Evolutionary conservation across 2,329 filamentous ascomycete genomes (phyloP), one percentile per base, ranked within the genome.

Genomic region (Ophiocordyceps robertsii): DNA sequence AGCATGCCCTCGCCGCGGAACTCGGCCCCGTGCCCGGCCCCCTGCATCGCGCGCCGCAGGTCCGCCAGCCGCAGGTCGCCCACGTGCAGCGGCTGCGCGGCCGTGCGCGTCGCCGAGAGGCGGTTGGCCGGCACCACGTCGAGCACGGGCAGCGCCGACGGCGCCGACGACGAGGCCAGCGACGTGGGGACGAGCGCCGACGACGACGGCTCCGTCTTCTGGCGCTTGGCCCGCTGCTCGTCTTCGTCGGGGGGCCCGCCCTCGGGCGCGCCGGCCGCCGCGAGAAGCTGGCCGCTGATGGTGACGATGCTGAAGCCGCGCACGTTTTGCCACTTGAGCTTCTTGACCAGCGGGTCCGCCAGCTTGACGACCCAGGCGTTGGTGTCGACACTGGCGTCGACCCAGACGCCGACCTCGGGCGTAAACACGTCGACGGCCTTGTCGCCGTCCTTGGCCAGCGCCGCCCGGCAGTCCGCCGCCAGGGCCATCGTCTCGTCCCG

Each of bases 291-390:
- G 10, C 88, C 92, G 3, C 87, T 93, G 43, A 98, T 72, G n/a
- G 90, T 93, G 14, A 95, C 90, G 44, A 98, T 86, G 33, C 87
- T 84, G 8, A 96, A 69, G 2, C 84, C 88, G 43, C 87, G 81
- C 21, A 96, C 88, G 45, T 86, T 89, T 65, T 96, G 92, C 92
- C 92, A 96, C 56, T 85, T 86, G 46, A 98, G 72, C 51, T 83
- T 83, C 62, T 86, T 86, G 45, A 94, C 84, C 17, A 98, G 76
- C 37, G 76, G 69, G 51, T 90, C 85, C 39, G 86, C 88, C 16
- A 98, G 73, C 61, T 89, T 94, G 46, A 98, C 84, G 21, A 85
- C 82, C 92, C 93, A 98, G 4, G 92, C 89, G 58, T 96, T 95
- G 6, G 90, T 96, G 58, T 98, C 92, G 36, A 96, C 90, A 55